A percentile compares a stretch with the other conserved stretches of the same genome.
These are phyloP conservation scores for Penicillium goetzii DNA, from an alignment of 495 filamentous ascomycete species.

Conservation along the genomic window DNA sequence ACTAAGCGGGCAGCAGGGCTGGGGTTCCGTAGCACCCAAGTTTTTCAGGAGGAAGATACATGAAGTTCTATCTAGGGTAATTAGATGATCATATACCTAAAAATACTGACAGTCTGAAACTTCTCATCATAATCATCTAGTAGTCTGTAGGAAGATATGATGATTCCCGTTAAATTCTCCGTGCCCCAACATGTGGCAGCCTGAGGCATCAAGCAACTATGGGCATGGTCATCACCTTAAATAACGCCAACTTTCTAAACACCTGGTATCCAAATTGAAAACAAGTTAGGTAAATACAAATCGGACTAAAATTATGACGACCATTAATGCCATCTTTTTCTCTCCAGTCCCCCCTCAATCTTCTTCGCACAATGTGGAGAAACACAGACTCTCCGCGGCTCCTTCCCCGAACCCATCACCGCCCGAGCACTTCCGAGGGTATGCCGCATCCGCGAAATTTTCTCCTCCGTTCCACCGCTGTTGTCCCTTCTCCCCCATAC, in stretches of 20 bases:
- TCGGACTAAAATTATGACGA: background rate
- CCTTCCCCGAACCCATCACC: conserved; percentile 40
- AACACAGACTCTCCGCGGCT: conserved; percentile 26
- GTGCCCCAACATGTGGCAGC: conserved; percentile 1
- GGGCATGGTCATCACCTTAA: background rate
- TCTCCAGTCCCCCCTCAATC: too few species aligned
- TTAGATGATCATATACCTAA: background rate
- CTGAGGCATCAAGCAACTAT: conserved; percentile 17
- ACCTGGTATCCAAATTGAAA: background rate
- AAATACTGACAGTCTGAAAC: background rate
- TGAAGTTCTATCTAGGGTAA: too few species aligned
- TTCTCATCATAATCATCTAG: too few species aligned
- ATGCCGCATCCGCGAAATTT: conserved; percentile 52
- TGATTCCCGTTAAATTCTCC: background rate
- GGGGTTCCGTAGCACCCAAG: background rate
- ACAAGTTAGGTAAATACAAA: background rate
- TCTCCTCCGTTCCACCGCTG: conserved; percentile 41
- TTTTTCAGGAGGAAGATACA: too few species aligned
- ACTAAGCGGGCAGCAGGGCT: background rate
- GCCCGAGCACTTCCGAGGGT: conserved; percentile 53
- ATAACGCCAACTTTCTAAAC: background rate
- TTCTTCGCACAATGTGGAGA: conserved; percentile 23
- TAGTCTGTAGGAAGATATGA: too few species aligned
- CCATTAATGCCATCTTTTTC: background rate
- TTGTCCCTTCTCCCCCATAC: conserved; percentile 23